Evolutionary conservation across 2,329 filamentous ascomycete genomes (phyloP).

Genomic region (Trichoderma oligosporum): DNA sequence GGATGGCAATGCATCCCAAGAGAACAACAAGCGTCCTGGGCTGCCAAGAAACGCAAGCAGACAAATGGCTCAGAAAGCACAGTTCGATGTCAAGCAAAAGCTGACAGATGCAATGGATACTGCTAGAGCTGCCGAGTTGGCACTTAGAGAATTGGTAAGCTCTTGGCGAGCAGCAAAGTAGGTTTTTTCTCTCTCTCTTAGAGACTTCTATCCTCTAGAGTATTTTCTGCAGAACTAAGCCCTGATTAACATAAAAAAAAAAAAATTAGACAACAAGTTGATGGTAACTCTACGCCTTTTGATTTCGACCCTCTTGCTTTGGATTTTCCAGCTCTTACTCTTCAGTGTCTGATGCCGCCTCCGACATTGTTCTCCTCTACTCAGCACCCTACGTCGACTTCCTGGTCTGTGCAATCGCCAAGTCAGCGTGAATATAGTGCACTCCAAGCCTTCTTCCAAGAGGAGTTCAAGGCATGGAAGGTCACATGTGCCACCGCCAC

Average conservation of each 20-base stretch:
- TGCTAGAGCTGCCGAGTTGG: slow-evolving; percentile 78
- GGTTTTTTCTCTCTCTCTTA: slow-evolving; percentile 29
- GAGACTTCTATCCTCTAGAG: neutral
- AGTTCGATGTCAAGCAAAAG: slow-evolving; percentile 61
- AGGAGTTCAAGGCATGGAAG: slow-evolving; percentile 65
- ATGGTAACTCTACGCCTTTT: slow-evolving; percentile 55
- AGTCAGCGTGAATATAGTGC: slow-evolving; percentile 70
- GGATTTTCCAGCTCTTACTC: slow-evolving; percentile 79
- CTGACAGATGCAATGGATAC: slow-evolving; percentile 70
- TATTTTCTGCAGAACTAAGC: too few species aligned
- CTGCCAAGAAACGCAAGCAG: slow-evolving; percentile 46
- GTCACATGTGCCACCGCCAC: slow-evolving; percentile 49
- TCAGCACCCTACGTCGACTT: slow-evolving; percentile 71
- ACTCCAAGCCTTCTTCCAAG: slow-evolving; percentile 61
- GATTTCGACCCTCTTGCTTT: slow-evolving; percentile 83
- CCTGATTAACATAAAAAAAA: too few species aligned
- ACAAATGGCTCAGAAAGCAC: slow-evolving; percentile 54
- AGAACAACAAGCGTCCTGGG: slow-evolving; percentile 35
- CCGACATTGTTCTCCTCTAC: slow-evolving; percentile 78
- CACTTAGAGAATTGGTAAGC: slow-evolving; percentile 75
- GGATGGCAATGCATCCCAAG: slow-evolving; percentile 35
- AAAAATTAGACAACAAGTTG: slow-evolving; percentile 51
- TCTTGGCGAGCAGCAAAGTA: slow-evolving; percentile 82
- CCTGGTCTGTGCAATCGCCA: slow-evolving; percentile 78
- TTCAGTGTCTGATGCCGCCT: slow-evolving; percentile 76